Base-by-base conservation (phyloP, 176 grass and related monocot genomes). In the Cenchrus fungigraminus region DNA sequence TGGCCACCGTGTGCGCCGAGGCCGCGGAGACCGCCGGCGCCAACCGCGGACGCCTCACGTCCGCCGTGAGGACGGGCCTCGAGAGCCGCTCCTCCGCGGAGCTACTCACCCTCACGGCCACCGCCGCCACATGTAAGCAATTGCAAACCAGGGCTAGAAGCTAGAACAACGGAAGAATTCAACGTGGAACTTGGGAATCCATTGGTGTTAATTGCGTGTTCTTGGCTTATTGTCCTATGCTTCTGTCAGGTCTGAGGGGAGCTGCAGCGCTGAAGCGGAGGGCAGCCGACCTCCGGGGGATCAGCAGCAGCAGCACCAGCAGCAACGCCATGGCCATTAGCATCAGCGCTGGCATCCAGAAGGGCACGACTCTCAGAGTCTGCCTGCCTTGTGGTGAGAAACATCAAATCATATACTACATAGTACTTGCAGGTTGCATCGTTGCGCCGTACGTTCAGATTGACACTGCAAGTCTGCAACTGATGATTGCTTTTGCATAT, bases 1-100 rank as follows among this genome's bases (percentile, higher is more conserved):
- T 98, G 40, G 93, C 96, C 53, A 98, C 96, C 5, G 91, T 98
- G 31, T 98, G 96, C 87, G 93, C 96, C 1, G 96, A 98, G 85
- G 89, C 93, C 19, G 93, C 96, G 11, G 89, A 98, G 77, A 67
- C 84, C 19, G 51, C 83, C 1, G 96, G 91, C 55, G 88, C 83
- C 20, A 85, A 85, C 69, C 84, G 85, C 65, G 85, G 74, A 1
- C 77, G 78, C 59, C 66, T 94, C 73, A 84, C 93, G 43, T 95
- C 96, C 0, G 93, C 87, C 2, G 81, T 95, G 31, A 84, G 59
- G 43, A 83, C 73, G 4, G 93, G 93, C 42, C 84, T 95, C 25
- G 91, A 91, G 2, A 89, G 88, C 28, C 85, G 73, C 49, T 91
- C 91, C 53, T 87, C 83, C 3, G 71, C 73, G 64, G 91, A 98